These are phyloP conservation scores for Xylaria acuta DNA, from an alignment of 495 filamentous ascomycete genomes.

Conservation along the genomic window DNA sequence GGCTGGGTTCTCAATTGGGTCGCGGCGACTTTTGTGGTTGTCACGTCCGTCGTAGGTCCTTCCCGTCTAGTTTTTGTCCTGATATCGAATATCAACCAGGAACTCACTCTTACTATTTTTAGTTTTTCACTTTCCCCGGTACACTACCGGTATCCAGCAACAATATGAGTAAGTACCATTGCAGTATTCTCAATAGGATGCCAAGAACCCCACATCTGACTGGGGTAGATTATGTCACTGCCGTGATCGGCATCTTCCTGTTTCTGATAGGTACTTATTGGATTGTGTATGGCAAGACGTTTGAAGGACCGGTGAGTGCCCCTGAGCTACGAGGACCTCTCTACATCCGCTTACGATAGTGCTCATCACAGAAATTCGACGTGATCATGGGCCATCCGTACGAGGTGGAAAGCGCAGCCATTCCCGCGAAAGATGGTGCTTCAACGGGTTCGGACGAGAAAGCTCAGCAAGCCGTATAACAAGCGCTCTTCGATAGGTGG, in stretches of 20 bases:
- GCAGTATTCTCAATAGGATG: background rate
- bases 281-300: slow-evolving; percentile 37
- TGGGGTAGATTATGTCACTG: slow-evolving; percentile 40
- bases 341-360: background rate
- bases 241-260: slow-evolving; percentile 45
- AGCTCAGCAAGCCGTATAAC: background rate
- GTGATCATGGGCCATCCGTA: slow-evolving; percentile 26
- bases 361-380: slow-evolving; percentile 24
- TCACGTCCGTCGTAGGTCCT: slow-evolving; percentile 41
- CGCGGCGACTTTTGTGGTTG: slow-evolving; percentile 38
- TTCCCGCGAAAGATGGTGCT: background rate
- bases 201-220: background rate
- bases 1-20: slow-evolving; percentile 38
- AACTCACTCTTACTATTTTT: slow-evolving; percentile 19
- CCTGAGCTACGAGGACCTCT: background rate
- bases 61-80: background rate
- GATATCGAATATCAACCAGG: background rate
- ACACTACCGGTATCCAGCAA: slow-evolving; percentile 37
- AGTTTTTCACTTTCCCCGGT: slow-evolving; percentile 47
- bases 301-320: slow-evolving; percentile 41
- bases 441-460: slow-evolving; percentile 21
- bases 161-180: slow-evolving; percentile 38
- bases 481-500: background rate
- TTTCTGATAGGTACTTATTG: slow-evolving; percentile 39
- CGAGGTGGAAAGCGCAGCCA: background rate